Base-by-base conservation (phyloP, 257 asterid genomes). In the Solanum chiquidenum region DNA sequence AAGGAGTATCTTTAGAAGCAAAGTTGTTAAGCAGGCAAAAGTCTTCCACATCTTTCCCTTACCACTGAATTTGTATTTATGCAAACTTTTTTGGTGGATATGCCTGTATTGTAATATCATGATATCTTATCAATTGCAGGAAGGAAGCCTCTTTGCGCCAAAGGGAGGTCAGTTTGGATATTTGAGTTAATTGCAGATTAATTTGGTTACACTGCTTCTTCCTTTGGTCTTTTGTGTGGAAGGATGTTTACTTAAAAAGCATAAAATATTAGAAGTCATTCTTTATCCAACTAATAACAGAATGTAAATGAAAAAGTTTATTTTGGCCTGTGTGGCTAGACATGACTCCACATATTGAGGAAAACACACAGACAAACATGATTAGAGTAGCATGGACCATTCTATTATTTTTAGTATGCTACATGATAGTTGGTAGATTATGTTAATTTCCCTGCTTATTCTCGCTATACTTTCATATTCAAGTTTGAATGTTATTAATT, bases 1-100 rank as follows among this genome's bases (percentile, higher is more conserved):
- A 95, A 94, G 99, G 98, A 87, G 97, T 95, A 88, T 97, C 98
- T 40, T 88, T 97, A 93, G 99, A 97, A 94, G 98, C 98, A 88
- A 97, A 97, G 88, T 93, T 95, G 87, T 90, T 97, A 90, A 95
- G 95, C 98, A 95, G 99, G 98, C 95, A 90, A 80, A 88, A 71
- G 60, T 87, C 62, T 75, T 87, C 88, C 88, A 64, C 76, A 29
- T 58, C 86, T 87, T 89, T 74, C 86, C 60, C 72, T 33, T 89
- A 88, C 77, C 87, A 77, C 90, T 85, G 71, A 68, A 49, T 79
- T 87, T 90, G 31, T 58, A 77, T 40, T 89, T 72, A 55, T 86
- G 38, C 87, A 72, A 58, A 71, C 89, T 13, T 14, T 86, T 86
- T 46, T 86, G 23, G 44, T 37, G 60, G 60, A 60, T 85, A 85